Base-by-base conservation (phyloP, 2,329 filamentous ascomycete species). In the Cordyceps cicadae region DNA sequence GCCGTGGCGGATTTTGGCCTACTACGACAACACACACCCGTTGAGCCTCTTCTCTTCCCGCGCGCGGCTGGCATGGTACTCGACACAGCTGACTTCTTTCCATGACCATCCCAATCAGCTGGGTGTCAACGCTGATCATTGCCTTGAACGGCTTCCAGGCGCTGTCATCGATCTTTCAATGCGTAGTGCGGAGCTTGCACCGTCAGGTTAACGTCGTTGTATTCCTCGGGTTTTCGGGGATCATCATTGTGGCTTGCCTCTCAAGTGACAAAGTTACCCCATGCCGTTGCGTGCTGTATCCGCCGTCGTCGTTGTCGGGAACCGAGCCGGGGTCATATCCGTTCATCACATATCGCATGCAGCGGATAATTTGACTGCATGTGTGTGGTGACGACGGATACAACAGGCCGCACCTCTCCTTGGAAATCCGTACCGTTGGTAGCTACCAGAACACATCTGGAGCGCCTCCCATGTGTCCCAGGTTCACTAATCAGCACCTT, bases 191-290 rank as follows among this genome's bases (percentile, higher is more conserved):
- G 50, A 34, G 34, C 46, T 57, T 49, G 45, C 54, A 50, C 9
- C 19, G 45, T 34, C 21, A 46, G 34, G 32, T 5, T 19, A n/a
- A 43, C 29, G 7, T n/a, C 12, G 29, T 41, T 24, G 26, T n/a
- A 39, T 57, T 50, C 45, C 54, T 57, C 45, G 2, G 2, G 50
- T 50, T 57, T 57, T 57, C 54, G 54, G 54, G 45, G 24, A 50
- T 57, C 54, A 15, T 57, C 54, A 50, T 19, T 49, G 45, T 19
- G 32, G 41, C 45, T 57, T 55, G n/a, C 8, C 39, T 41, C 15
- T 32, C 21, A 19, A 34, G 26, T n/a, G 51, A n/a, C 34, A 37
- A 34, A 48, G 43, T 12, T 34, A 17, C 41, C n/a, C n/a, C 24
- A 55, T 29, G 15, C 15, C 12, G 26, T 37, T 17, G 17, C n/a